phyloP scores from a whole-genome alignment of 1,284 basidiomycete species.

The Xanthoconium separans region DNA sequence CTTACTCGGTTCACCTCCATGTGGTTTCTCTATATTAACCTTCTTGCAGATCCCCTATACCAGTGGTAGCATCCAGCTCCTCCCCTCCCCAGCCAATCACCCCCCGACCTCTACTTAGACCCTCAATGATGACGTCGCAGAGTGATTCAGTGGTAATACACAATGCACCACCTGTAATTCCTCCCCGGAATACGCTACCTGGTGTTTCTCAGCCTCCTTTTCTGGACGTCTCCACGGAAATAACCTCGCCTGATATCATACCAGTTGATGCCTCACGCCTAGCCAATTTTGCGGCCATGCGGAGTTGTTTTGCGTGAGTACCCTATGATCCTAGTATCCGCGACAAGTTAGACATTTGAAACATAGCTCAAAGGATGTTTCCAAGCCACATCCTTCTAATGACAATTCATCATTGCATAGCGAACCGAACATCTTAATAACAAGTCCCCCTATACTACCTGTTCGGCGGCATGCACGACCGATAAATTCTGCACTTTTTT shows the following conservation, averaged over 20 bases:
- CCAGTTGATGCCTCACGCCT: slow-evolving; percentile 1
- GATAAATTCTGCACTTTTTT: slow-evolving; percentile 19
- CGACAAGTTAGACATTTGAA: not conserved
- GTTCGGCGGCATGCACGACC: slow-evolving; percentile 17
- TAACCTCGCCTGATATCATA: not conserved
- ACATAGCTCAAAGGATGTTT: slow-evolving; percentile 11
- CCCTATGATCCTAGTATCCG: not conserved
- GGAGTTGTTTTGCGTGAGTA: slow-evolving; percentile 24
- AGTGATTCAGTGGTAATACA: slow-evolving; percentile 18
- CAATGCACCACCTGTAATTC: slow-evolving; percentile 12
- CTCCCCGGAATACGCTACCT: slow-evolving; percentile 12
- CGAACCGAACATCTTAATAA: slow-evolving; percentile 28
- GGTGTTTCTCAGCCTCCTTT: slow-evolving; percentile 7
- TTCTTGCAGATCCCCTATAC: slow-evolving; percentile 13
- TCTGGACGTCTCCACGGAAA: slow-evolving; percentile 7
- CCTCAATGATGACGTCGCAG: slow-evolving; percentile 16
- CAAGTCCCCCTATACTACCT: slow-evolving; percentile 25
- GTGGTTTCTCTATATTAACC: not conserved
- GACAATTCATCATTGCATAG: slow-evolving; percentile 14
- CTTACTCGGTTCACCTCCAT: not conserved
- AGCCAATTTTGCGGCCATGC: slow-evolving; percentile 13
- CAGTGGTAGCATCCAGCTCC: slow-evolving; percentile 2
- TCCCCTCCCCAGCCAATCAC: slow-evolving; percentile 20
- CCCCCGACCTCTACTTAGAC: slow-evolving; percentile 16
- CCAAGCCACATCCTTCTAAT: slow-evolving; percentile 8